phyloP scores from a whole-genome alignment of 352 stramenopile species.

The Globisporangium splendens region DNA sequence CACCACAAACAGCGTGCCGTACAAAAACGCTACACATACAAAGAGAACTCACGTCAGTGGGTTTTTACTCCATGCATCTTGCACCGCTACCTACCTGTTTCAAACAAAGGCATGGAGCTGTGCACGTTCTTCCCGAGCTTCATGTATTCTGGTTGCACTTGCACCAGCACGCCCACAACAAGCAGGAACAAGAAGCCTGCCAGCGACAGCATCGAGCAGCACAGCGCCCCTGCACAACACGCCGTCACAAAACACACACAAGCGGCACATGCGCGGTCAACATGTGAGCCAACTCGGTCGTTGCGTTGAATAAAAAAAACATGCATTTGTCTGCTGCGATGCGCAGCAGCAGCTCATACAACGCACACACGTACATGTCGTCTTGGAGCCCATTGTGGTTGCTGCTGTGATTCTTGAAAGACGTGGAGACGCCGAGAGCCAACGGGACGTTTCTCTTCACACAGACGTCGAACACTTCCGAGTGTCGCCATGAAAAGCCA shows the following conservation, averaged over 20 bases:
- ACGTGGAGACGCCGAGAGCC: too few species aligned
- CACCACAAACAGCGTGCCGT: conserved; percentile 36
- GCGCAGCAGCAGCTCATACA: too few species aligned
- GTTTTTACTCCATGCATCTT: background rate
- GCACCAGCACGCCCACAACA: conserved; percentile 57
- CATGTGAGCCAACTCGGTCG: too few species aligned
- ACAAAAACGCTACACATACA: background rate
- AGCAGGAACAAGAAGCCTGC: conserved; percentile 76
- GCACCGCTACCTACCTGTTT: conserved; percentile 30
- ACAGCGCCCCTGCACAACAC: conserved; percentile 46
- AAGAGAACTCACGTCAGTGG: too few species aligned
- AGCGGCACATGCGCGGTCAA: too few species aligned
- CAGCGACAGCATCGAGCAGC: conserved; percentile 71
- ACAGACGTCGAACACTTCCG: background rate
- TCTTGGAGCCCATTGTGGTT: conserved; percentile 30
- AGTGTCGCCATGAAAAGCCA: conserved; percentile 2
- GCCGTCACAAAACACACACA: background rate
- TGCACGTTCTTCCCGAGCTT: conserved; percentile 75
- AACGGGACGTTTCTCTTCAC: too few species aligned
- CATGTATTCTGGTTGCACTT: conserved; percentile 81
- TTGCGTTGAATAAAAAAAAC: too few species aligned
- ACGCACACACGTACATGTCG: conserved; percentile 27
- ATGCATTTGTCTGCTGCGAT: too few species aligned
- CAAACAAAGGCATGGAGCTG: conserved; percentile 60
- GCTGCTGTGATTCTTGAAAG: too few species aligned